Conservation (phyloP, 805 yeast genomes). For the Barnettozyma sucrosica region DNA sequence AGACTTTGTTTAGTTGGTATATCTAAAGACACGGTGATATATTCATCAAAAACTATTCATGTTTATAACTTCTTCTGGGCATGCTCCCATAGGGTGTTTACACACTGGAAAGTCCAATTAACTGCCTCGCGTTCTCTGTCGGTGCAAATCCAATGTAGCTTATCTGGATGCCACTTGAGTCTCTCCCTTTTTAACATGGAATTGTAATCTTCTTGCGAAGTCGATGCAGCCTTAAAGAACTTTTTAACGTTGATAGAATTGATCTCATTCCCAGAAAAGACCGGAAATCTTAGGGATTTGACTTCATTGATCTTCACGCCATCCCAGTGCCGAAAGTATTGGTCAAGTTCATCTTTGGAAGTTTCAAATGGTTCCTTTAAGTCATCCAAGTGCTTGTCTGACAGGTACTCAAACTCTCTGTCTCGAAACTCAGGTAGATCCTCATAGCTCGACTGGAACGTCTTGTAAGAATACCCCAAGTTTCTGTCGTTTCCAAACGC, state of each 20-base stretch:
- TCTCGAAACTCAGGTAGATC: slow-evolving; percentile 15
- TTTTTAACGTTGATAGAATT: slow-evolving; percentile 7
- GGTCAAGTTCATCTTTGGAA: slow-evolving; percentile 7
- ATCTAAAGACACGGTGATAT: neutral
- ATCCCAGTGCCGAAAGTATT: slow-evolving; percentile 28
- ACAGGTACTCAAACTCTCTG: neutral
- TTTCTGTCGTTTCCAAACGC: neutral
- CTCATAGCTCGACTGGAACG: slow-evolving; percentile 13
- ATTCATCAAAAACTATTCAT: neutral
- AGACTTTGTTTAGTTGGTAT: neutral
- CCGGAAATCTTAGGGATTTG: slow-evolving; percentile 21
- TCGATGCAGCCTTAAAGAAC: slow-evolving; percentile 11
- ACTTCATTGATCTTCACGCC: slow-evolving; percentile 9
- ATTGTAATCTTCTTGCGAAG: slow-evolving; percentile 3
- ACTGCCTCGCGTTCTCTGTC: slow-evolving; percentile 18
- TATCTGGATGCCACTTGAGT: slow-evolving; percentile 69
- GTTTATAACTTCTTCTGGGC: neutral
- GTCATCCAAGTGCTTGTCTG: neutral
- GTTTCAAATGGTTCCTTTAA: neutral
- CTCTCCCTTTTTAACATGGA: slow-evolving; percentile 41
- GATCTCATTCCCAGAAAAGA: slow-evolving; percentile 29
- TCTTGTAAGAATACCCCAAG: neutral
- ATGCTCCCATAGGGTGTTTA: slow-evolving; percentile 35
- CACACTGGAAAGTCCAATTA: slow-evolving; percentile 37
- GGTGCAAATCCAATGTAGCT: slow-evolving; percentile 35